These are phyloP conservation scores for Paraphysoderma sedebokerense DNA, from an alignment of 371 early-diverging fungal species.

Conservation along the genomic window DNA sequence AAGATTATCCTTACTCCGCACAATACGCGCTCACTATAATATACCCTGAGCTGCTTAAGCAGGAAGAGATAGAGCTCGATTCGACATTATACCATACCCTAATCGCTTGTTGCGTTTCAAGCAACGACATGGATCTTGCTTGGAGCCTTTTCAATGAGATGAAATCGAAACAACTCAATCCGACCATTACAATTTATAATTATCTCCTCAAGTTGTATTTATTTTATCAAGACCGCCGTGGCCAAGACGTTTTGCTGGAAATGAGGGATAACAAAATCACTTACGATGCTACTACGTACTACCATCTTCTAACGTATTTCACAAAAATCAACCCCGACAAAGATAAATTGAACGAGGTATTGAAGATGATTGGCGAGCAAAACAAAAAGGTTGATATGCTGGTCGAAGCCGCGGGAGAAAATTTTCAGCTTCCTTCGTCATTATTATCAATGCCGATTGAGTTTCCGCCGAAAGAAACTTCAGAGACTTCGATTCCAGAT, in stretches of 20 bases:
- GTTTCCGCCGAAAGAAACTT: too few species aligned
- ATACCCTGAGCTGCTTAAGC: background rate
- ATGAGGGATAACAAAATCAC: background rate
- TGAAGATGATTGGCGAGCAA: background rate
- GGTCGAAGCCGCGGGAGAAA: background rate
- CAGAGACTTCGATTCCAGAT: background rate
- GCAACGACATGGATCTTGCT: background rate
- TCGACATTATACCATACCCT: background rate
- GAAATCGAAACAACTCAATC: background rate
- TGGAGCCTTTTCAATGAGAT: background rate
- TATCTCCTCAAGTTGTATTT: background rate
- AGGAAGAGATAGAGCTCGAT: background rate
- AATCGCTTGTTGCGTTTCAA: background rate
- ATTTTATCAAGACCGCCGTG: background rate
- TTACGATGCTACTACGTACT: background rate
- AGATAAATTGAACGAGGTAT: background rate
- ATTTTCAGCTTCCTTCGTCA: too few species aligned
- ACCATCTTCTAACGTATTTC: background rate
- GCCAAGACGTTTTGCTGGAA: background rate
- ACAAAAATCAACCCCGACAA: background rate
- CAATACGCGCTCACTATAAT: background rate
- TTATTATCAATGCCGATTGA: too few species aligned
- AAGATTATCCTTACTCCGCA: background rate
- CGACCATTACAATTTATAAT: background rate
- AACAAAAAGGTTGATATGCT: background rate